Percentiles rank a stretch among this genome's conserved stretches.
Evolutionary conservation across 2,329 filamentous ascomycete genomes (phyloP).

Genomic region (Xylaria sp.): DNA sequence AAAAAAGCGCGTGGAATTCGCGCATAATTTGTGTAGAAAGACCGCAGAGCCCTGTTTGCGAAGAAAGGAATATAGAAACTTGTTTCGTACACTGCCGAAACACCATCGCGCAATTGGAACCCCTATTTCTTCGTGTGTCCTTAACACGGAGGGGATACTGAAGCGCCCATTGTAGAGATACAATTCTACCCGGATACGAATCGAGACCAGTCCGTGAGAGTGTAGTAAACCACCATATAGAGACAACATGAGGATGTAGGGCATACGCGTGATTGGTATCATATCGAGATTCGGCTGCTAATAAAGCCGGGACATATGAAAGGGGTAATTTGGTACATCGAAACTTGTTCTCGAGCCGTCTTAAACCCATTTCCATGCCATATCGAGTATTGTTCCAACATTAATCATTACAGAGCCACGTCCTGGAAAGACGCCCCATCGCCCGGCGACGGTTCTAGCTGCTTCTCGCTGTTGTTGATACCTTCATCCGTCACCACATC

Average conservation of each 20-base stretch:
- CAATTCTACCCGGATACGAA: not conserved
- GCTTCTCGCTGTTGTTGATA: slow-evolving; percentile 33
- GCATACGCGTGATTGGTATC: slow-evolving; percentile 6
- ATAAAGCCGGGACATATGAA: not conserved
- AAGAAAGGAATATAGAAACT: no score
- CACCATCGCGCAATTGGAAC: no score
- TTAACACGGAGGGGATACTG: not conserved
- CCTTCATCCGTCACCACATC: slow-evolving; percentile 33
- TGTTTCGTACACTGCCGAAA: no score
- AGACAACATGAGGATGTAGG: not conserved
- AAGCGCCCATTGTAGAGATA: not conserved
- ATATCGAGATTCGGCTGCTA: not conserved
- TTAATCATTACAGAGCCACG: slow-evolving; percentile 46
- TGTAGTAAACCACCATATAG: not conserved
- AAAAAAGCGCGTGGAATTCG: no score
- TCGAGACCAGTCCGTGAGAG: not conserved
- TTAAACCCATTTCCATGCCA: slow-evolving; percentile 20
- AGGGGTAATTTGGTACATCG: slow-evolving; percentile 1
- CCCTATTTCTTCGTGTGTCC: no score
- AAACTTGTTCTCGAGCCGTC: slow-evolving; percentile 7
- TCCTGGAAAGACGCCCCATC: slow-evolving; percentile 60
- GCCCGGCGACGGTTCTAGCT: slow-evolving; percentile 43
- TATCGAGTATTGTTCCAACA: slow-evolving; percentile 3
- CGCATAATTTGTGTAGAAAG: no score
- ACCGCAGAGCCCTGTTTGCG: no score